Evolutionary conservation across 2,329 filamentous ascomycete species (phyloP).

Genomic region (Fusarium sp.): DNA sequence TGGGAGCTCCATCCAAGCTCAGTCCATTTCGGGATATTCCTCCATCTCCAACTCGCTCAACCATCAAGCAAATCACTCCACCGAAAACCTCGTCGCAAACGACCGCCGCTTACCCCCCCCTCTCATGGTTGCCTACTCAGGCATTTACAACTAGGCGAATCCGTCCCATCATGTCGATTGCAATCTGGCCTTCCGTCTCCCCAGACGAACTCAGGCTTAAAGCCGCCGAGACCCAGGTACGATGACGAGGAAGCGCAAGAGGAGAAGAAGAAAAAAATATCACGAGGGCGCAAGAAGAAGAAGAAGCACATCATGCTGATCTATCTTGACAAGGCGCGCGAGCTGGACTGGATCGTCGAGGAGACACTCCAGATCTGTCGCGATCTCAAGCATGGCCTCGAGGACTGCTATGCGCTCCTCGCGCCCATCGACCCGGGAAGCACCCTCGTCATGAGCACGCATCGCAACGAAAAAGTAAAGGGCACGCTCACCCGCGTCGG

Average conservation of each 20-base stretch:
- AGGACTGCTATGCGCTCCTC: constrained; percentile 88
- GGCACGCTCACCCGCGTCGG: constrained; percentile 90
- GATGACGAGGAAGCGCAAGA: constrained; percentile 29
- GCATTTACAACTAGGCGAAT: constrained; percentile 19
- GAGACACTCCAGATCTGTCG: constrained; percentile 59
- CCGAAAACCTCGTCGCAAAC: background rate
- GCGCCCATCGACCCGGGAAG: constrained; percentile 84
- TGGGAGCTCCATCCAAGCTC: constrained; percentile 13
- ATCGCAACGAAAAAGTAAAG: constrained; percentile 88
- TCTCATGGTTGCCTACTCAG: constrained; percentile 41
- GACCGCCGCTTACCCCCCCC: background rate
- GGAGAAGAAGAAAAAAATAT: background rate
- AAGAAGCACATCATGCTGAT: constrained; percentile 40
- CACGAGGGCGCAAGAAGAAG: background rate
- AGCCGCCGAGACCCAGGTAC: constrained; percentile 60
- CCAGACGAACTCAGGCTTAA: constrained; percentile 59
- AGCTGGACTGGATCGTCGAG: constrained; percentile 63
- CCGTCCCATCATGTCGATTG: constrained; percentile 60
- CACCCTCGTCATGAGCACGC: constrained; percentile 87
- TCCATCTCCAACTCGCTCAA: constrained; percentile 36
- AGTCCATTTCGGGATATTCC: constrained; percentile 21
- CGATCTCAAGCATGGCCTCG: constrained; percentile 70
- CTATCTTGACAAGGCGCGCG: constrained; percentile 53
- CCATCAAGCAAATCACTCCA: constrained; percentile 12
- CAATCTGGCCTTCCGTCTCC: constrained; percentile 64